Evolutionary conservation across 768 basidiomycete genomes (phyloP).

Genomic region (Lentinula raphanica): DNA sequence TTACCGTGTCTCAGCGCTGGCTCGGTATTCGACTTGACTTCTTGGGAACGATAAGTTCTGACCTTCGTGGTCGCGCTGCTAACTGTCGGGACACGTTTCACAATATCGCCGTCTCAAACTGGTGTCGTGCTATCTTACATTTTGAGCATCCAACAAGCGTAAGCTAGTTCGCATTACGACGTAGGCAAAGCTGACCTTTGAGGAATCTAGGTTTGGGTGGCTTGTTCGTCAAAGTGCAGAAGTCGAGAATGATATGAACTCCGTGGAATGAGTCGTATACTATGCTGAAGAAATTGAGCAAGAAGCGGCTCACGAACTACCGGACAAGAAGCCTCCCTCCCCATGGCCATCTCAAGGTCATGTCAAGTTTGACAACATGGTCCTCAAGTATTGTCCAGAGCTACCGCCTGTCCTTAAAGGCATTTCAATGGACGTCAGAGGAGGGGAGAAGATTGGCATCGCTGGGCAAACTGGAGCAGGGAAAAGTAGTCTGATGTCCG

Average conservation of each 20-base stretch:
- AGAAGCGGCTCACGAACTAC: constrained; percentile 66
- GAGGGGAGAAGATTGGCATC: constrained; percentile 89
- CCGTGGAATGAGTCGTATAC: constrained; percentile 79
- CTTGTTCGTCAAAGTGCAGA: constrained; percentile 75
- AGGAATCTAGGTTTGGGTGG: constrained; percentile 55
- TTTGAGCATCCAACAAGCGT: constrained; percentile 69
- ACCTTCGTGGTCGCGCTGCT: constrained; percentile 79
- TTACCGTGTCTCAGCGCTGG: constrained; percentile 53
- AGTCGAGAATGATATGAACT: constrained; percentile 92
- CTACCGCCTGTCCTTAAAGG: constrained; percentile 87
- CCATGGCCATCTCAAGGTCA: constrained; percentile 74
- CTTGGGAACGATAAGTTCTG: constrained; percentile 61
- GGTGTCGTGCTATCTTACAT: constrained; percentile 77
- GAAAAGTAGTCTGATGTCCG: constrained; percentile 87
- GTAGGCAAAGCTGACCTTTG: not conserved
- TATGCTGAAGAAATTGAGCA: constrained; percentile 80
- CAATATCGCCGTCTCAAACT: constrained; percentile 75
- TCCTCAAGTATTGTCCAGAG: constrained; percentile 80
- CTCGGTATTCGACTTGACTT: constrained; percentile 88
- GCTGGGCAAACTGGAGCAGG: constrained; percentile 57
- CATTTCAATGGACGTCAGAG: constrained; percentile 60
- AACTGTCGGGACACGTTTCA: constrained; percentile 66
- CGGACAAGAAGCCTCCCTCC: constrained; percentile 51
- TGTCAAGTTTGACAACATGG: constrained; percentile 70
- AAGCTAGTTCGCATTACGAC: constrained; percentile 11